Evolutionary conservation across 768 basidiomycete genomes (phyloP), one percentile per base, ranked within the genome.

Genomic region (Myochromella boudieri): DNA sequence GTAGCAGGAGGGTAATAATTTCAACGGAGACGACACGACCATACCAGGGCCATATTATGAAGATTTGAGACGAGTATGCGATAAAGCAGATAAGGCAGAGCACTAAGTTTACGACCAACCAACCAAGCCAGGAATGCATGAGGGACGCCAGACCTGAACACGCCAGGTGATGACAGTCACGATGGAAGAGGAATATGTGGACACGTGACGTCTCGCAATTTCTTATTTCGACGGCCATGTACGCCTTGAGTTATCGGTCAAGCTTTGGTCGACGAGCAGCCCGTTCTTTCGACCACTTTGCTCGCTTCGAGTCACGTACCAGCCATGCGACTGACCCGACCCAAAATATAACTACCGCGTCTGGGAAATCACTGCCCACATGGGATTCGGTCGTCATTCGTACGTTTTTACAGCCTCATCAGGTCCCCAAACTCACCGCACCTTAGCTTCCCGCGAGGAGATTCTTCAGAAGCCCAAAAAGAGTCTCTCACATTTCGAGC

Each of bases 11-110:
- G 17, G 65, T 69, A 29, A 95, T 50, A 36, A 95, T 80, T 58
- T 93, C 83, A 32, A 89, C 68, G 11, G 90, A 84, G 52, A 90
- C 52, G 40, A 68, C 84, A 28, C 77, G 66, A 31, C 92, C 91
- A 59, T 95, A 95, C 91, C 91, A 97, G 17, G 92, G 93, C 91
- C 77, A 79, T 62, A 97, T 82, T 49, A 97, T 75, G 68, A 89
- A 94, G 56, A 92, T 77, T 65, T 98, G 95, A 2, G 87, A 82
- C 5, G 89, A 86, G 64, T 91, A 91, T 2, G 90, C 81, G 53
- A 97, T 93, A 66, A 97, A 98, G 42, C 73, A 78, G 34, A 92
- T 91, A 27, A 92, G 76, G 56, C 72, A 72, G 42, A 87, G 74
- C 49, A 88, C 87, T 55, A 82, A 74, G 56, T 76, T 72, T 62